These are phyloP conservation scores for Planoprotostelium fungivorum DNA, from an alignment of 78 protist species.

Conservation along the genomic window DNA sequence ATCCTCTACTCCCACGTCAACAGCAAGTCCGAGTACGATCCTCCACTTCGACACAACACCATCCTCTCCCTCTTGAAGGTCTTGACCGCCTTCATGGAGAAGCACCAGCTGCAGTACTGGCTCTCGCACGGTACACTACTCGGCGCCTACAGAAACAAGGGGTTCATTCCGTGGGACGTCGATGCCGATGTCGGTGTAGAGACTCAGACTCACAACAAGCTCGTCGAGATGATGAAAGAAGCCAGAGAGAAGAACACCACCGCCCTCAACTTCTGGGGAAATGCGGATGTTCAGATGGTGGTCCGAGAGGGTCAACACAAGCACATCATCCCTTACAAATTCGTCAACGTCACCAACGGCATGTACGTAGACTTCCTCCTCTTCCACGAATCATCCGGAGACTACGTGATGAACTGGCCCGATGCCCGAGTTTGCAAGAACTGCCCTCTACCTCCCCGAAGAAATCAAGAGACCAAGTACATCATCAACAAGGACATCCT, in stretches of 20 bases:
- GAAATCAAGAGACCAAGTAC: not conserved
- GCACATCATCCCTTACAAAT: not conserved
- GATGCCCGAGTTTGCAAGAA: not conserved
- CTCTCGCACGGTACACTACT: not conserved
- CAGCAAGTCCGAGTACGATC: not conserved
- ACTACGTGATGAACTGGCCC: not conserved
- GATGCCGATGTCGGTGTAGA: not conserved
- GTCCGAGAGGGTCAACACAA: not conserved
- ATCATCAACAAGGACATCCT: not conserved
- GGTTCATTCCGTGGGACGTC: not conserved
- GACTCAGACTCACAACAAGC: not conserved
- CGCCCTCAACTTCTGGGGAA: not conserved
- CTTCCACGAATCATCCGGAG: not conserved
- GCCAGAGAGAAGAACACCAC: not conserved
- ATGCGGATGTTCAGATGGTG: not conserved
- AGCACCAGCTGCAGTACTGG: not conserved
- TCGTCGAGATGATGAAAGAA: not conserved
- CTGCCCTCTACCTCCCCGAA: not conserved
- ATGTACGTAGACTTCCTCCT: not conserved
- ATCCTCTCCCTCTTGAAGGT: not conserved
- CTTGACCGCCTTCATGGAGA: not conserved
- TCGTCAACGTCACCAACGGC: not conserved
- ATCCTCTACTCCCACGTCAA: not conserved
- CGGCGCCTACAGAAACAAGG: not conserved
- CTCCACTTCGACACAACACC: not conserved